Conservation (phyloP, 208 protist species). For the Leishmania aethiopica region DNA sequence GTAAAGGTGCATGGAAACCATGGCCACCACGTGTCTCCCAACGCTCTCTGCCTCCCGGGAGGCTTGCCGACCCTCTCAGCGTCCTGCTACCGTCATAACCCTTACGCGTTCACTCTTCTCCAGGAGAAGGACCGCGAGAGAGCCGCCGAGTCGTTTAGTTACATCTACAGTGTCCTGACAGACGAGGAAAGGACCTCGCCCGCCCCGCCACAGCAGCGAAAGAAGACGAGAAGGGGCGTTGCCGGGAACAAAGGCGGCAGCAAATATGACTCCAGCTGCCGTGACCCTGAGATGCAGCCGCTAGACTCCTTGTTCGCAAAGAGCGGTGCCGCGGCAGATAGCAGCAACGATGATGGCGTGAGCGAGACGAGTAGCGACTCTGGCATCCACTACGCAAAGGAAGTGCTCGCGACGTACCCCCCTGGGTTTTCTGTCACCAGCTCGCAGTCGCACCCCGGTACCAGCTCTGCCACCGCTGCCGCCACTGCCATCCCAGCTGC, state of each 20-base stretch:
- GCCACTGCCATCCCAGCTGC: conserved; percentile 3
- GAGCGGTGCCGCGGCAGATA: conserved; percentile 10
- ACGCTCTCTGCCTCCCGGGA: not conserved
- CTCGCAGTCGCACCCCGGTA: conserved; percentile 10
- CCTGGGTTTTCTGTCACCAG: conserved; percentile 21
- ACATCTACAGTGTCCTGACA: conserved; percentile 20
- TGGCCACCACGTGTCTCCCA: conserved; percentile 6
- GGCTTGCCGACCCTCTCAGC: not conserved
- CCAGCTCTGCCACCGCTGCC: not conserved
- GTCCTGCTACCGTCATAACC: conserved; percentile 47
- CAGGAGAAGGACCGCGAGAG: conserved; percentile 24
- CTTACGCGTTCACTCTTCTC: conserved; percentile 43
- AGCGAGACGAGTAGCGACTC: conserved; percentile 50
- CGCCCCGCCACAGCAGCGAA: not conserved
- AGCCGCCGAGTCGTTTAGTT: conserved; percentile 22
- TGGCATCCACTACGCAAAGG: conserved; percentile 21
- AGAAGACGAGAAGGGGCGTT: conserved; percentile 2
- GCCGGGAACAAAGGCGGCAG: not conserved
- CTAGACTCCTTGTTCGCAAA: not conserved
- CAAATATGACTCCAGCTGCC: conserved; percentile 12
- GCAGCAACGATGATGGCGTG: conserved; percentile 47
- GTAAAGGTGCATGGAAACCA: not conserved
- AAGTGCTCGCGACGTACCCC: not conserved
- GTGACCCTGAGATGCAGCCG: not conserved
- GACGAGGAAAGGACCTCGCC: conserved; percentile 1